phyloP scores from a whole-genome alignment of 2,329 filamentous ascomycete genomes.

The Cryoendolithus antarcticus region DNA sequence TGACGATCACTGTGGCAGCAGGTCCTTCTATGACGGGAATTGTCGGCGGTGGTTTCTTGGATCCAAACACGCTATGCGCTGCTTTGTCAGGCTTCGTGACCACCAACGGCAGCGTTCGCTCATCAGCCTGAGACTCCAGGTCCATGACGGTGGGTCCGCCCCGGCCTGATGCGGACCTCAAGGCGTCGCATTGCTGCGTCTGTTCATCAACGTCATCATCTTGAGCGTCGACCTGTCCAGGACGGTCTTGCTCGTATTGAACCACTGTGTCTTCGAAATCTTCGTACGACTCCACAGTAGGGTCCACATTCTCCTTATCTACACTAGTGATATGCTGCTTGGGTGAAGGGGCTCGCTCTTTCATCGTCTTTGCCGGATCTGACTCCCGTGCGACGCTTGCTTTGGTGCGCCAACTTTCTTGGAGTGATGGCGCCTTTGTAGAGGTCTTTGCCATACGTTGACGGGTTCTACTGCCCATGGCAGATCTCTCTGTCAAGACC shows the following conservation, averaged over 20 bases:
- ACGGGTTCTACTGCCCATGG: too few species aligned
- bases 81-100: too few species aligned
- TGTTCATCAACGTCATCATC: not conserved
- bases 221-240: not conserved
- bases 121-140: conserved; percentile 4
- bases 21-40: not conserved
- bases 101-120: conserved; percentile 2
- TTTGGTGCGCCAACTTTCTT: not conserved
- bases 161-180: not conserved
- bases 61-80: too few species aligned
- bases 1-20: not conserved
- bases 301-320: too few species aligned
- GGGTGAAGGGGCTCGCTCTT: not conserved
- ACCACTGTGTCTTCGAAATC: conserved; percentile 5
- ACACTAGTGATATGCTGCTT: too few species aligned
- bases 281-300: conserved; percentile 1
- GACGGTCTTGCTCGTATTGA: not conserved
- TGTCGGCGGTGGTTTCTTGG: too few species aligned
- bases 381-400: not conserved
- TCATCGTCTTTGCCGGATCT: not conserved
- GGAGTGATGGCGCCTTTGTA: not conserved
- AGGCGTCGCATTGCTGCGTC: too few species aligned
- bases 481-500: too few species aligned
- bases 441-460: too few species aligned
- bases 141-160: not conserved